Evolutionary conservation across 2,329 filamentous ascomycete genomes (phyloP).

Genomic region (Ophiostoma quercus): DNA sequence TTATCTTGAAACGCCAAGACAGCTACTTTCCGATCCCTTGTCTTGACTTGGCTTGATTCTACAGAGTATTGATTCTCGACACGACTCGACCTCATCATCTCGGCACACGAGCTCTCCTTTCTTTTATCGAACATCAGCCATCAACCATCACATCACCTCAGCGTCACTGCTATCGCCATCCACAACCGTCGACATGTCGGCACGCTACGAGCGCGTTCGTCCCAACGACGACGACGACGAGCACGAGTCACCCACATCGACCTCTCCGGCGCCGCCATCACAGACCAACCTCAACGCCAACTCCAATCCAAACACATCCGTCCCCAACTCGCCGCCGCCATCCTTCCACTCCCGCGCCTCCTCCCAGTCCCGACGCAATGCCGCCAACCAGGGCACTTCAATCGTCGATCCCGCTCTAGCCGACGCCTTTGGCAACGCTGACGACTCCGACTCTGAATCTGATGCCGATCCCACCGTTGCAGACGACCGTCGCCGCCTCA

Average conservation of each 20-base stretch:
- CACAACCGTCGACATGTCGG: slow-evolving; percentile 40
- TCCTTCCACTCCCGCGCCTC: slow-evolving; percentile 85
- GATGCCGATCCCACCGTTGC: slow-evolving; percentile 71
- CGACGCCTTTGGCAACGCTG: slow-evolving; percentile 85
- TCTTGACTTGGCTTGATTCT: not conserved
- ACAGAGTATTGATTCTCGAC: not conserved
- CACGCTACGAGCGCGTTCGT: slow-evolving; percentile 55
- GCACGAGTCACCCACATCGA: slow-evolving; percentile 56
- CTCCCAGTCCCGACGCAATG: slow-evolving; percentile 41
- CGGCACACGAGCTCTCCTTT: not conserved
- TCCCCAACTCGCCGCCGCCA: slow-evolving; percentile 62
- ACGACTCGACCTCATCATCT: not conserved
- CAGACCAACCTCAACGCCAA: slow-evolving; percentile 31
- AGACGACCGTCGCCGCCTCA: slow-evolving; percentile 81
- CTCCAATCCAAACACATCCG: slow-evolving; percentile 24
- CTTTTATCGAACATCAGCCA: not conserved
- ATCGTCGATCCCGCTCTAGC: slow-evolving; percentile 72
- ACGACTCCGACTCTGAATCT: slow-evolving; percentile 64
- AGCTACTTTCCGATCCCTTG: not conserved
- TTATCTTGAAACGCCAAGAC: not conserved
- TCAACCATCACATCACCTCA: not conserved
- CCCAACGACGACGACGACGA: slow-evolving; percentile 40
- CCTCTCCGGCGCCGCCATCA: slow-evolving; percentile 40
- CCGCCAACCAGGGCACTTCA: not conserved
- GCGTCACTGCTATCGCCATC: not conserved